Percentiles rank a stretch among this genome's conserved stretches.
Conservation (phyloP, 2,329 filamentous ascomycete species). For the Neophaeococcomyces mojaviensis region DNA sequence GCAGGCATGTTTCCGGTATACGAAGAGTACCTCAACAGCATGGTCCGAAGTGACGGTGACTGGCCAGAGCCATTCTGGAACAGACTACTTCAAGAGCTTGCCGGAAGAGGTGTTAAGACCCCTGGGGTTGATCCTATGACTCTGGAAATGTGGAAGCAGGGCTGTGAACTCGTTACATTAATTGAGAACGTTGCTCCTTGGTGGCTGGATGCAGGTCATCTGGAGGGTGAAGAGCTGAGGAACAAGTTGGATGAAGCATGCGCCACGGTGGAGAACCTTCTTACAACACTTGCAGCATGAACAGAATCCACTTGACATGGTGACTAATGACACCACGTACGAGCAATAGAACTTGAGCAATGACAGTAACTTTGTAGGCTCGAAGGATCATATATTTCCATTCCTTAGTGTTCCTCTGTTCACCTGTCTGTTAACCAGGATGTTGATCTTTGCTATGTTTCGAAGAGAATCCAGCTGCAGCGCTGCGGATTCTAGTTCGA, state of each 20-base stretch:
- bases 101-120: slow-evolving; percentile 10
- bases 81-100: slow-evolving; percentile 12
- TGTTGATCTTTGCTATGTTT: no score
- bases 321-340: no score
- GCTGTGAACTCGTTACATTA: slow-evolving; percentile 12
- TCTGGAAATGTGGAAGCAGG: slow-evolving; percentile 11
- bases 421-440: no score
- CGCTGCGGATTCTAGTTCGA: no score
- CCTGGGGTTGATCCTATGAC: not conserved
- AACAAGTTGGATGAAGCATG: slow-evolving; percentile 21
- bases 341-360: no score
- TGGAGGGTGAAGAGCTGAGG: not conserved
- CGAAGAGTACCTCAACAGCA: slow-evolving; percentile 24
- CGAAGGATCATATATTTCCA: no score
- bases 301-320: no score
- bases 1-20: slow-evolving; percentile 26
- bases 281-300: not conserved
- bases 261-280: slow-evolving; percentile 14
- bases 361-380: no score
- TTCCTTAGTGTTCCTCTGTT: no score
- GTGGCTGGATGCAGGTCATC: slow-evolving; percentile 13
- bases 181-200: slow-evolving; percentile 17
- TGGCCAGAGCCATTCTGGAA: slow-evolving; percentile 14
- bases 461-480: no score
- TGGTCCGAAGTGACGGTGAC: slow-evolving; percentile 16